Evolutionary conservation across 2,329 filamentous ascomycete genomes (phyloP).

Genomic region (Truncatella angustata): DNA sequence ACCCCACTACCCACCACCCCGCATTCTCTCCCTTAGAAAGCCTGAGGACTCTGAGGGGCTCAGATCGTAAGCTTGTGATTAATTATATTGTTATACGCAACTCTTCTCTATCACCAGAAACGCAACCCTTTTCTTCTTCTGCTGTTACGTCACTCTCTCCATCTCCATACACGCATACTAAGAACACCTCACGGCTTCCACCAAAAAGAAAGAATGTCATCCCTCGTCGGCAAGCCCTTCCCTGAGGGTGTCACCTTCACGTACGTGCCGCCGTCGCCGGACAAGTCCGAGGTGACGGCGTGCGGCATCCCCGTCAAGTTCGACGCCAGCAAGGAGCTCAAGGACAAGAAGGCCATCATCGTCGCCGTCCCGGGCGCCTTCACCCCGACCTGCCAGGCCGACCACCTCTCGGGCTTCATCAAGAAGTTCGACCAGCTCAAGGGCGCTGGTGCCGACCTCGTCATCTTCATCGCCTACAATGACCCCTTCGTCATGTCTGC

Average conservation of each 20-base stretch:
- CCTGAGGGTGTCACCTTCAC: conserved; percentile 78
- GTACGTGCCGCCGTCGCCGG: conserved; percentile 75
- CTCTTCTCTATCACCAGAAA: no score
- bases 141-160: no score
- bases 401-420: conserved; percentile 77
- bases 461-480: conserved; percentile 79
- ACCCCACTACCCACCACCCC: not conserved
- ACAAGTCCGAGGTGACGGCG: conserved; percentile 65
- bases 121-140: no score
- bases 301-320: conserved; percentile 79
- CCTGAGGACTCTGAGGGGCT: not conserved
- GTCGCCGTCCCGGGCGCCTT: conserved; percentile 66
- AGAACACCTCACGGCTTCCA: no score
- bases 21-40: not conserved
- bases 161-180: no score
- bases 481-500: conserved; percentile 83
- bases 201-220: conserved; percentile 45
- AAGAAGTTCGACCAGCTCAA: conserved; percentile 66
- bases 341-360: conserved; percentile 51
- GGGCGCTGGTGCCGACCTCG: conserved; percentile 75
- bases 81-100: no score
- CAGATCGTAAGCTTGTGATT: no score
- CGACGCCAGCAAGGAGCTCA: conserved; percentile 70
- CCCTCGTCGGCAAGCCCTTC: conserved; percentile 79
- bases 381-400: conserved; percentile 78